Percentiles rank a stretch among this genome's conserved stretches.
Conservation (phyloP, 129 eudicot species). For the Tanacetum coccineum region DNA sequence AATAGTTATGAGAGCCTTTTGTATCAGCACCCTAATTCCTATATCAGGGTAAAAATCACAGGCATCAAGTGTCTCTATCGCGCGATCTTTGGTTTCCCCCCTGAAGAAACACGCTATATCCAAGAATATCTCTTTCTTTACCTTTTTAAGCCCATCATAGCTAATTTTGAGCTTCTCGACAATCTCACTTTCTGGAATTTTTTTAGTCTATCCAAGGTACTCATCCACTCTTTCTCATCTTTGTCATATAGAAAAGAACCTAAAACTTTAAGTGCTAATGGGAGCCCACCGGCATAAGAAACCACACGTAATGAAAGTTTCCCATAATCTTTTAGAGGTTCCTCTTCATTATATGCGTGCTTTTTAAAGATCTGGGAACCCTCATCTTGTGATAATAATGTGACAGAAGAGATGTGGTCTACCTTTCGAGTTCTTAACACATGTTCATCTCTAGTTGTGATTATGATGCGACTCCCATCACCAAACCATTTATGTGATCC, state of each 20-base stretch:
- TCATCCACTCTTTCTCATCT: background rate
- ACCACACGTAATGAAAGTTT: background rate
- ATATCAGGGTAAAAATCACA: constrained; percentile 5
- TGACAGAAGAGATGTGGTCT: background rate
- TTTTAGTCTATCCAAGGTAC: background rate
- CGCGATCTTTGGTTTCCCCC: too few species aligned
- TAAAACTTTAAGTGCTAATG: background rate
- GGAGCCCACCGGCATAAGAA: background rate
- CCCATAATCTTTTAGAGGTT: background rate
- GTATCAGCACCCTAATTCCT: constrained; percentile 4
- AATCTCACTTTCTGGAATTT: background rate
- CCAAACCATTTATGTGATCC: constrained; percentile 14
- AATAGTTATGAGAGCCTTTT: background rate
- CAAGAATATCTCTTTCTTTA: too few species aligned
- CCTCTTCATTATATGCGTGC: background rate
- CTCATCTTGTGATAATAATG: background rate
- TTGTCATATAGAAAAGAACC: constrained; percentile 15
- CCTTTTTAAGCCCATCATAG: background rate
- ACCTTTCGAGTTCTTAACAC: background rate
- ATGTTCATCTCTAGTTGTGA: constrained; percentile 11
- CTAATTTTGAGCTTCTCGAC: too few species aligned
- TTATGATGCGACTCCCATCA: constrained; percentile 5
- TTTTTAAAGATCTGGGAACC: background rate
- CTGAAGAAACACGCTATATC: too few species aligned
- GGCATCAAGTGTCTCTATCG: constrained; percentile 7